phyloP scores from a whole-genome alignment of 208 protist genomes.

The Acanthamoeba royreba region DNA sequence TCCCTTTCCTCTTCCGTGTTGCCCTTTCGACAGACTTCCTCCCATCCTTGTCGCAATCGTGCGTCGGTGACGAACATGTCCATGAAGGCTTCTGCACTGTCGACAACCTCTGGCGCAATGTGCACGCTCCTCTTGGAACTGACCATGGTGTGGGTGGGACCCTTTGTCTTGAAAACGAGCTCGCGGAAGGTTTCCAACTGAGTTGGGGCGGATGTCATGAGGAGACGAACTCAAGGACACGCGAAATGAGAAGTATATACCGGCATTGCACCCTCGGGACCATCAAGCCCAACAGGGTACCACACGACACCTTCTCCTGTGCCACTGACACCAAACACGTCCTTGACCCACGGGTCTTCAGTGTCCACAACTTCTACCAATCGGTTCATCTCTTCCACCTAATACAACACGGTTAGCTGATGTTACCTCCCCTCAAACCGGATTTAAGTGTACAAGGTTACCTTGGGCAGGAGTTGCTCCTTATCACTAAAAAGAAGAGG shows the following conservation, averaged over 20 bases:
- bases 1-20: background rate
- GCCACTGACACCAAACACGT: background rate
- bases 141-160: background rate
- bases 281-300: slow-evolving; percentile 4
- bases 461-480: background rate
- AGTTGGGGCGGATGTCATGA: background rate
- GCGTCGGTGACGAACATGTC: slow-evolving; percentile 7
- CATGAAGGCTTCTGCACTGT: slow-evolving; percentile 8
- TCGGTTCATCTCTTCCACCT: slow-evolving; percentile 30
- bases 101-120: background rate
- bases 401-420: background rate
- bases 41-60: slow-evolving; percentile 1
- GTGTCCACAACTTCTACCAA: background rate
- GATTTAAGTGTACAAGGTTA: background rate
- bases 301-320: slow-evolving; percentile 24
- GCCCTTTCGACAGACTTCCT: background rate
- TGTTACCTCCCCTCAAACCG: background rate
- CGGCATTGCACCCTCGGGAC: background rate
- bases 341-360: slow-evolving; percentile 29
- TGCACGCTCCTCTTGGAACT: slow-evolving; percentile 4
- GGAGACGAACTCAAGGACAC: background rate
- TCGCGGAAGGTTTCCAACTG: background rate
- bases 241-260: background rate
- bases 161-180: slow-evolving; percentile 21
- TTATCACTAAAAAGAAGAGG: background rate